Base-by-base conservation (phyloP, 805 yeast species). In the Zygosaccharomyces siamensis region DNA sequence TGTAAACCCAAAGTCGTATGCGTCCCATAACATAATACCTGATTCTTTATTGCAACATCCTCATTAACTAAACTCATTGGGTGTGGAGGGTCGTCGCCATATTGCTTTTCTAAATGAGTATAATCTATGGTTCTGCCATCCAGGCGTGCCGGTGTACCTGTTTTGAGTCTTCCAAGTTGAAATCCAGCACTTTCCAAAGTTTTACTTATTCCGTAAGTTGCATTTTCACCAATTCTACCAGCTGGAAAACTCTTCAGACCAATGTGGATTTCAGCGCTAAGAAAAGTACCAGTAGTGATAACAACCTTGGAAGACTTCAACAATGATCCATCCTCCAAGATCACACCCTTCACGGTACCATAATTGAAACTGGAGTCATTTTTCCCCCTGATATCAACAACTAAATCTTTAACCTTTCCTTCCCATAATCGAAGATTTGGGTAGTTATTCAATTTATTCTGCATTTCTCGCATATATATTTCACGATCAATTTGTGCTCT, bases 141-240 rank as follows among this genome's bases (percentile, higher is more conserved):
- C 23, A 93, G 69, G 50, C 99, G 74, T 2, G 98, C 96, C 0
- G 99, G 99, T 0, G 99, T 93, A 0, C 99, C 99, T 0, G 99
- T 93, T 62, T 93, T 93, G 57, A 93, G 72, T 48, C 99, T 74
- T 0, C 98, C 98, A 45, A 93, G 69, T 51, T 79, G 72, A 64
- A 93, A 92, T 0, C 96, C 96, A 1, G 86, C 84, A 3, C 80
- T 80, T 24, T 72, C 69, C 36, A 93, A 75, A 1, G 98, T 89
- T 40, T 80, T 73, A 31, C 96, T 84, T 21, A 93, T 76, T 1
- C 98, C 98, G 68, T 81, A 86, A 0, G 97, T 87, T 2, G 98
- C 93, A 18, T 75, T 79, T 68, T 93, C 99, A 3, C 96, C 97
- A 24, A 92, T 84, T 55, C 99, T 75, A 0, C 99, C 99, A 0